Base-by-base conservation (phyloP, 140 eudicot genomes). In the Bidens hawaiensis region DNA sequence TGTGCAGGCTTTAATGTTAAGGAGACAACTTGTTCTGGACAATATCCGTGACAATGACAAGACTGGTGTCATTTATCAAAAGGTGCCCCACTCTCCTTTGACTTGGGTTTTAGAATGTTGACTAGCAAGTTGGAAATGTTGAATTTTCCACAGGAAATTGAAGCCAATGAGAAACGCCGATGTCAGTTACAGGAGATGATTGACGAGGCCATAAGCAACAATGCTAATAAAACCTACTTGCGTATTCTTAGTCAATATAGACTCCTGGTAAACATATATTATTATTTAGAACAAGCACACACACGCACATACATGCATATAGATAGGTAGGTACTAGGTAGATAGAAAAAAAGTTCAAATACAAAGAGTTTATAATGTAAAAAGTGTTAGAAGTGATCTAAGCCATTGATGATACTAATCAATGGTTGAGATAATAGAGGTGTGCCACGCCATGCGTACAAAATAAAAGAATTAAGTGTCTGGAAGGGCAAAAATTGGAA, bases 31-130 rank as follows among this genome's bases (percentile, higher is more conserved):
- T 40, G 75, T 90, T 72, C 90, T 90, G 23, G 97, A 90, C 62
- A 90, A 90, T 67, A 83, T 90, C 12, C 94, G 97, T 69, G 95
- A 90, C 75, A 90, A 90, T 60, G 94, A 90, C 28, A 94, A 86
- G 73, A 85, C 87, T 38, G 95, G 91, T 52, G 80, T 72, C 68
- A 68, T 72, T 64, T 86, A 90, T 67, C 79, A 81, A 68, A 84
- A 79, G 93, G 97, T 86, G 46, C 4, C 10, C 9, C 40, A n/a
- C 62, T 42, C 12, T 9, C 4, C 68, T 28, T 48, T 65, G 33
- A 23, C 62, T 24, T 26, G 4, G 26, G 53, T 9, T 60, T 19
- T 6, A 56, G 19, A 58, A 25, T 34, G 33, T 72, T 65, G 64
- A 49, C 64, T 26, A 49, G 58, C 41, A 6, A 15, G 16, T 27